Conservation (phyloP, 2,329 filamentous ascomycete genomes). For the Ascochyta fabae region DNA sequence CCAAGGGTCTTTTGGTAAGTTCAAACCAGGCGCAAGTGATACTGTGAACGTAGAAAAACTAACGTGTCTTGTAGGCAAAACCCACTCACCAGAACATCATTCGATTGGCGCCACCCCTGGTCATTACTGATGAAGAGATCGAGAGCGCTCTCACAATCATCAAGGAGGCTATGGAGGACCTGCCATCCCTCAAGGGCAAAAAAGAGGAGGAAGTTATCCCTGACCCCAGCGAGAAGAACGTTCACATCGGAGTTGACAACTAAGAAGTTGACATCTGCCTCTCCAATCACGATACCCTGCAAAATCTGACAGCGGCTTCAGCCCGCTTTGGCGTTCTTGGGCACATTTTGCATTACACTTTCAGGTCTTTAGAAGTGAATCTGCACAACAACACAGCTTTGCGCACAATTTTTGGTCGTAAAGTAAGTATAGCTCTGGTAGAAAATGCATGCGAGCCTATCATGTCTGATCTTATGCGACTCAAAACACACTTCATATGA, state of each 20-base stretch:
- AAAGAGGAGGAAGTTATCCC: conserved; percentile 62
- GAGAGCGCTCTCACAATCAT: conserved; percentile 80
- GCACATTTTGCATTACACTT: background rate
- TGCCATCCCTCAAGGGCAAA: conserved; percentile 71
- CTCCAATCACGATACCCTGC: conserved; percentile 26
- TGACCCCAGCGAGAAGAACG: conserved; percentile 62
- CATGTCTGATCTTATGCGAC: too few species aligned
- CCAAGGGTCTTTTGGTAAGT: conserved; percentile 88
- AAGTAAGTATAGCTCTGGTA: background rate
- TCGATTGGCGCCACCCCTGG: conserved; percentile 91
- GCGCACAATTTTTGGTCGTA: background rate
- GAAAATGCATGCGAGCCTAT: background rate
- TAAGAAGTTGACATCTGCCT: conserved; percentile 34
- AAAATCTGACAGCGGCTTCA: conserved; percentile 6
- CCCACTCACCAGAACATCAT: conserved; percentile 99
- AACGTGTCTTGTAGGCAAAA: conserved; percentile 73
- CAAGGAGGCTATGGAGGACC: conserved; percentile 77
- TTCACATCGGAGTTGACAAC: conserved; percentile 66
- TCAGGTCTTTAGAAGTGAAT: conserved; percentile 2
- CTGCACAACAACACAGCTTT: background rate
- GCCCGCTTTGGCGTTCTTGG: conserved; percentile 17
- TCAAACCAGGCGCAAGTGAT: conserved; percentile 49
- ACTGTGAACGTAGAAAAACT: conserved; percentile 43
- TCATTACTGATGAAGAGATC: conserved; percentile 90
- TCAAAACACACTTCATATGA: background rate